phyloP scores from a whole-genome alignment of 768 basidiomycete genomes.

The Scleroderma bovista region DNA sequence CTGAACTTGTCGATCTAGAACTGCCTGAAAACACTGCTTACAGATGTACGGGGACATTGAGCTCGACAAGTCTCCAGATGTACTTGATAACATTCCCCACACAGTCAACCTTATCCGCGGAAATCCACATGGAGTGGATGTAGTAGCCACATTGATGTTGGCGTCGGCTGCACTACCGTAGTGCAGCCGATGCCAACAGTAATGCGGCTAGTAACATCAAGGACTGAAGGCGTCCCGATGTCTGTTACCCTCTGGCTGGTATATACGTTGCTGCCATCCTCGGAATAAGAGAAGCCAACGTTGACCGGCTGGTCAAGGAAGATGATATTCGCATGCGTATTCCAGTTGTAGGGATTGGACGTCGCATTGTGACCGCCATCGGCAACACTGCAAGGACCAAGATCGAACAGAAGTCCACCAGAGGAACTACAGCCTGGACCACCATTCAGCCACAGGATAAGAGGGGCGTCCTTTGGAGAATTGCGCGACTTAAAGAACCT shows the following conservation, averaged over 20 bases:
- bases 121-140: too few relatives aligned
- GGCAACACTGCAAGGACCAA: conserved; percentile 79
- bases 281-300: conserved; percentile 86
- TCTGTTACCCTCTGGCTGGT: too few relatives aligned
- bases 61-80: neutral
- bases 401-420: conserved; percentile 86
- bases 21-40: neutral
- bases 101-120: neutral
- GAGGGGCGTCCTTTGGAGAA: conserved; percentile 69
- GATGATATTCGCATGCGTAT: conserved; percentile 54
- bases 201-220: too few relatives aligned
- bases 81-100: neutral
- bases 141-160: too few relatives aligned
- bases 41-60: neutral
- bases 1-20: neutral
- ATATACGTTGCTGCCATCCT: conserved; percentile 67
- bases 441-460: conserved; percentile 89
- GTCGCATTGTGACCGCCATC: conserved; percentile 67
- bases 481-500: conserved; percentile 89
- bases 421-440: conserved; percentile 69
- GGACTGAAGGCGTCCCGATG: too few relatives aligned
- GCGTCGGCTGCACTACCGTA: too few relatives aligned
- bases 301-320: conserved; percentile 74
- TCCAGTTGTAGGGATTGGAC: conserved; percentile 83
- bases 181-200: too few relatives aligned